Evolutionary conservation across 1,284 basidiomycete species (phyloP).

Genomic region (Kwoniella shivajii): DNA sequence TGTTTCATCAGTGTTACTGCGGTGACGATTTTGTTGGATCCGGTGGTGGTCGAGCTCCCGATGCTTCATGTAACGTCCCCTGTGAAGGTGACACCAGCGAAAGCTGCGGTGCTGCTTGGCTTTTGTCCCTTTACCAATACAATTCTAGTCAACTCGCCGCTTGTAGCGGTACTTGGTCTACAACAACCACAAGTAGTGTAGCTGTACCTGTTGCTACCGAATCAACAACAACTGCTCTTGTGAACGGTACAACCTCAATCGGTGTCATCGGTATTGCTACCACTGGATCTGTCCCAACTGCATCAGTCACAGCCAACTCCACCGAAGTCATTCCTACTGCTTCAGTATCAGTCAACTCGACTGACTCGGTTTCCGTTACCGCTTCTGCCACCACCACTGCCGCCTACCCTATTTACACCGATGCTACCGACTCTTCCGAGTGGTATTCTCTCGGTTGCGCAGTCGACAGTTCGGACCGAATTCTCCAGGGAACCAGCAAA

Average conservation of each 20-base stretch:
- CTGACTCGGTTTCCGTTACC: slow-evolving; percentile 9
- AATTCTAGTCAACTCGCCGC: slow-evolving; percentile 26
- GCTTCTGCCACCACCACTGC: slow-evolving; percentile 23
- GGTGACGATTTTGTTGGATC: slow-evolving; percentile 32
- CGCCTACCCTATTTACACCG: slow-evolving; percentile 20
- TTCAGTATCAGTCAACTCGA: slow-evolving; percentile 8
- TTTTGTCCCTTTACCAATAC: slow-evolving; percentile 43
- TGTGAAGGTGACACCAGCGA: slow-evolving; percentile 39
- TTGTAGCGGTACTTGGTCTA: slow-evolving; percentile 11
- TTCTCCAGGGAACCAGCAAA: slow-evolving; percentile 24
- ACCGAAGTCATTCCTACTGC: slow-evolving; percentile 7
- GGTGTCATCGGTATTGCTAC: slow-evolving; percentile 13
- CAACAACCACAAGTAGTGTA: slow-evolving; percentile 18
- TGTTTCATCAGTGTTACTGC: slow-evolving; percentile 45
- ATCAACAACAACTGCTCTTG: slow-evolving; percentile 12
- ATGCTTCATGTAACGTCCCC: slow-evolving; percentile 33
- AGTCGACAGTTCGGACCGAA: slow-evolving; percentile 26
- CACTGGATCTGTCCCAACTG: slow-evolving; percentile 14
- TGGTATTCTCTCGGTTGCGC: slow-evolving; percentile 50
- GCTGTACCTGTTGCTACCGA: slow-evolving; percentile 14
- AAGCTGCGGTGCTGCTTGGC: slow-evolving; percentile 45
- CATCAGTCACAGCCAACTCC: slow-evolving; percentile 5
- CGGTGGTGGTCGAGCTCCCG: slow-evolving; percentile 31
- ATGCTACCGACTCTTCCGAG: slow-evolving; percentile 30
- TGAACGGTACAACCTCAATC: slow-evolving; percentile 10